These are phyloP conservation scores for Lophiotrema nucula DNA, from an alignment of 495 filamentous ascomycete species.

Conservation along the genomic window DNA sequence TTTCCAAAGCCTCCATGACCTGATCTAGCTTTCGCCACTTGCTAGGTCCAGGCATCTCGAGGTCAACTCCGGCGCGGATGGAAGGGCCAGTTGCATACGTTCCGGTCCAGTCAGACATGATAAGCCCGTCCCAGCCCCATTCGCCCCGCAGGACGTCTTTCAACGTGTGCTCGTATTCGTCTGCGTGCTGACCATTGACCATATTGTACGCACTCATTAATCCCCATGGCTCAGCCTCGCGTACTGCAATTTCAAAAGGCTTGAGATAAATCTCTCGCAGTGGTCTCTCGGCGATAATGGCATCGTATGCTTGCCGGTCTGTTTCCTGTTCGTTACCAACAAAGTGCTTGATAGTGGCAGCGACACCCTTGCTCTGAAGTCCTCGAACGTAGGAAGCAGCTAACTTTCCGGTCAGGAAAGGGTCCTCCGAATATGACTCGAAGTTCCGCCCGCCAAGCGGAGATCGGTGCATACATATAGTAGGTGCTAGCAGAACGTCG, in stretches of 20 bases:
- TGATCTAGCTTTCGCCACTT: slow-evolving; percentile 29
- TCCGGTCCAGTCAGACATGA: slow-evolving; percentile 39
- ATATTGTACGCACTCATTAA: slow-evolving; percentile 78
- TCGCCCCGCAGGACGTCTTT: slow-evolving; percentile 65
- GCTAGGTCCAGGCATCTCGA: slow-evolving; percentile 35
- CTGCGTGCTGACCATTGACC: slow-evolving; percentile 68
- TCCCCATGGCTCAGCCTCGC: slow-evolving; percentile 61
- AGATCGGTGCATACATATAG: slow-evolving; percentile 38
- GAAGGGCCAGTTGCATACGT: slow-evolving; percentile 31
- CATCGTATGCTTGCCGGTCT: slow-evolving; percentile 24
- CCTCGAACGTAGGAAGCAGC: slow-evolving; percentile 36
- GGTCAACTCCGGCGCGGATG: slow-evolving; percentile 32
- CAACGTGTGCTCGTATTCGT: slow-evolving; percentile 63
- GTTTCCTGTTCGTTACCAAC: slow-evolving; percentile 39
- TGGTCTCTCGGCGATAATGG: slow-evolving; percentile 52
- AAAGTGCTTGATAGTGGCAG: slow-evolving; percentile 40
- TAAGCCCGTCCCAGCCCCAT: slow-evolving; percentile 62
- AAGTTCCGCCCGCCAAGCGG: slow-evolving; percentile 39
- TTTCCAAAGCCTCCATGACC: slow-evolving; percentile 27
- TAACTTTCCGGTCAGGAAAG: slow-evolving; percentile 35
- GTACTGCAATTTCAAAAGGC: slow-evolving; percentile 70
- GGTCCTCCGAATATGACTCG: slow-evolving; percentile 40
- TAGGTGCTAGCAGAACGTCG: slow-evolving; percentile 36
- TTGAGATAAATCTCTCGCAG: slow-evolving; percentile 75
- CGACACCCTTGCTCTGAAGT: slow-evolving; percentile 34